phyloP scores from a whole-genome alignment of 495 filamentous ascomycete species.

The Umbilicaria muhlenbergii region DNA sequence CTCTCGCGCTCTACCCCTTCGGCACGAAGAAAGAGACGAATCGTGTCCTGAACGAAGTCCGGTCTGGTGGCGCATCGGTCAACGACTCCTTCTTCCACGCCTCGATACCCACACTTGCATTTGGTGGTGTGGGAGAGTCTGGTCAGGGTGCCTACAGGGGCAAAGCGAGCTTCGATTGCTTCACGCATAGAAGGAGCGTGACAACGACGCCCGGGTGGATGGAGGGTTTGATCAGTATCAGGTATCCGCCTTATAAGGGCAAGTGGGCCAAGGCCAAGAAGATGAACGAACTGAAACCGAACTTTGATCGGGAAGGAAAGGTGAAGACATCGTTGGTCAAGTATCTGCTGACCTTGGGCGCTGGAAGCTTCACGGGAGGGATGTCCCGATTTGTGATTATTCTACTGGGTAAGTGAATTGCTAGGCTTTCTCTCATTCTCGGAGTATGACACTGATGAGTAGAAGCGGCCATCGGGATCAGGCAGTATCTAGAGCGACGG shows the following conservation, averaged over 20 bases:
- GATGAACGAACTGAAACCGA: conserved; percentile 43
- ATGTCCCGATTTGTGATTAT: conserved; percentile 24
- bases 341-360: conserved; percentile 30
- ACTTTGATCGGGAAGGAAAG: conserved; percentile 73
- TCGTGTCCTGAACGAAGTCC: conserved; percentile 47
- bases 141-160: conserved; percentile 78
- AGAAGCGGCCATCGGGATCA: too few relatives aligned
- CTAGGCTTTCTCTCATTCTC: too few relatives aligned
- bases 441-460: too few relatives aligned
- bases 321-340: conserved; percentile 31
- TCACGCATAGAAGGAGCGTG: conserved; percentile 62
- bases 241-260: conserved; percentile 66
- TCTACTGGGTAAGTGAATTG: conserved; percentile 25
- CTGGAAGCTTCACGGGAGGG: conserved; percentile 25
- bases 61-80: conserved; percentile 62
- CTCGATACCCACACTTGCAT: conserved; percentile 57
- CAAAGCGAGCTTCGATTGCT: conserved; percentile 67
- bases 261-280: conserved; percentile 43
- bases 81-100: conserved; percentile 78
- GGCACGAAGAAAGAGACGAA: conserved; percentile 60
- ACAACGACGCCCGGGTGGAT: conserved; percentile 68
- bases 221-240: conserved; percentile 53
- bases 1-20: conserved; percentile 72
- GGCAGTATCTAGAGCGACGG: too few relatives aligned
- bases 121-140: conserved; percentile 81